These are phyloP conservation scores for Aspergillus luchuensis DNA, from an alignment of 2,329 filamentous ascomycete genomes.

Conservation along the genomic window DNA sequence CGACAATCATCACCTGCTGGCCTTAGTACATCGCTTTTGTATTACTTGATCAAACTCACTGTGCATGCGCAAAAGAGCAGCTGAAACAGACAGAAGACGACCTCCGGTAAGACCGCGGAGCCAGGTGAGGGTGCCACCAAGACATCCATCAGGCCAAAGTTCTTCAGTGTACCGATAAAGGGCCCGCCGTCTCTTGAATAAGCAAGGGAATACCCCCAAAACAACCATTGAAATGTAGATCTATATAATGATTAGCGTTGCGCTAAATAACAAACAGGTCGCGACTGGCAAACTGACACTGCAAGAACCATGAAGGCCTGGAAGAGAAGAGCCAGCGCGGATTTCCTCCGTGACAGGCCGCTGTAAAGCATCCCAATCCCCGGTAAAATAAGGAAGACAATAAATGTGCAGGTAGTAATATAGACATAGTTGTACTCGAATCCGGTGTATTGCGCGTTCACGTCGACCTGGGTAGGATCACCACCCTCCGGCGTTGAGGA, in stretches of 20 bases:
- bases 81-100: slow-evolving; percentile 68
- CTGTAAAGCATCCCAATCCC: slow-evolving; percentile 67
- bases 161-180: slow-evolving; percentile 64
- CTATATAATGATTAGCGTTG: slow-evolving; percentile 14
- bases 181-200: slow-evolving; percentile 62
- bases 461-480: slow-evolving; percentile 55
- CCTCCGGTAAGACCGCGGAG: slow-evolving; percentile 60
- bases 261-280: neutral
- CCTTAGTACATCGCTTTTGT: slow-evolving; percentile 20
- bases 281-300: slow-evolving; percentile 42
- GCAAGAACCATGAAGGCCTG: slow-evolving; percentile 62
- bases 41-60: slow-evolving; percentile 21
- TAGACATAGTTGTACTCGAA: slow-evolving; percentile 65
- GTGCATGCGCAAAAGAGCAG: slow-evolving; percentile 60
- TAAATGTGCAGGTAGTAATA: slow-evolving; percentile 57
- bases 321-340: slow-evolving; percentile 63
- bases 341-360: slow-evolving; percentile 64
- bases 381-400: slow-evolving; percentile 68
- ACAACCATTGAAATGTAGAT: slow-evolving; percentile 59
- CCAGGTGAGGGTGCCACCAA: slow-evolving; percentile 62
- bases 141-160: slow-evolving; percentile 64
- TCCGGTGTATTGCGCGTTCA: slow-evolving; percentile 61
- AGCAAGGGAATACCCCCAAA: slow-evolving; percentile 66
- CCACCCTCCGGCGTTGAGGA: slow-evolving; percentile 54
- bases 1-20: slow-evolving; percentile 62